Evolutionary conservation across 805 yeast species (phyloP), one percentile per base, ranked within the genome.

Genomic region (Wickerhamiella slavikovae): DNA sequence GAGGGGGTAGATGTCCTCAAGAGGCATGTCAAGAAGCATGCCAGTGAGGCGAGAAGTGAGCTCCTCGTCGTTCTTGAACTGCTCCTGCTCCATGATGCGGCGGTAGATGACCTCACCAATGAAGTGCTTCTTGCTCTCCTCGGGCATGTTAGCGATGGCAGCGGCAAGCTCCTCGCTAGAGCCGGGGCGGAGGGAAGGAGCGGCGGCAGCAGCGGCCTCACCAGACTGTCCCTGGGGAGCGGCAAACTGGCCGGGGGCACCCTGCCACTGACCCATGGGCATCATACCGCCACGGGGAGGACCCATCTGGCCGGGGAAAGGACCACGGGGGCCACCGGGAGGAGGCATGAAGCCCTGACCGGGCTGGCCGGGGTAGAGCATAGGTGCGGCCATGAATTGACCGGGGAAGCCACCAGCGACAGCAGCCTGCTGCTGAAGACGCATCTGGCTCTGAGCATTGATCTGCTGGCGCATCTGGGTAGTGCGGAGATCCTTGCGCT

Each of bases 41-140:
- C 96, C 95, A 42, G 98, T 89, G 55, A 89, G 79, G 66, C 83
- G 85, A 62, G 94, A 93, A 43, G 95, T 95, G 49, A 93, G 80
- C 60, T 82, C 93, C 35, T 75, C 76, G 51, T 82, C 92, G 47
- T 71, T 71, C 46, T 71, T 71, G 47, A 83, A 79, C 61, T 76
- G 76, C 49, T 79, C 82, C 39, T 78, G 71, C 42, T 82, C 71
- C 41, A 74, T 71, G 49, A 89, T 76, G 68, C 72, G 23, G 47
- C 83, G 77, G 63, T 82, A 80, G 49, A 83, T 64, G 52, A 77
- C 89, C 63, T 83, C 93, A 60, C 95, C 95, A 52, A 83, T 40
- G 19, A 48, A 39, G 32, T 44, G 47, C 37, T 43, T 44, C 66
- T 82, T 93, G 60, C 78, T 85, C 52, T 75, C 89, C 50, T 70